Conservation (phyloP, 495 filamentous ascomycete species). For the Aspergillus sparsus region DNA sequence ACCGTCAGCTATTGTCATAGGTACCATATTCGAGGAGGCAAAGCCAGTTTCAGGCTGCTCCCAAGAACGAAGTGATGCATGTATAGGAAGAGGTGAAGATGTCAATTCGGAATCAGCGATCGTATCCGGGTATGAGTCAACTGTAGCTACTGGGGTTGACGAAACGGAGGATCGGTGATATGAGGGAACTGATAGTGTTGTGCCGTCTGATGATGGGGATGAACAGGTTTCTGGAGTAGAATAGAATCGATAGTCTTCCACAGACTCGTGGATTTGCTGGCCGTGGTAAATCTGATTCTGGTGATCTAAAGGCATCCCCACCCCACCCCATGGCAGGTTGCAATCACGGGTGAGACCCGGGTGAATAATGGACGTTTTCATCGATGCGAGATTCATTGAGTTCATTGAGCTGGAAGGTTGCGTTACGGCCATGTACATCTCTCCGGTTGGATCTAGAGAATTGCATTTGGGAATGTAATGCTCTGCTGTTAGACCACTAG, state of each 20-base stretch:
- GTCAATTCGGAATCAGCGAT: conserved; percentile 39
- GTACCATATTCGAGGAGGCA: conserved; percentile 34
- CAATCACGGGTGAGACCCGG: conserved; percentile 42
- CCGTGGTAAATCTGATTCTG: conserved; percentile 36
- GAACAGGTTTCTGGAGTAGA: conserved; percentile 48
- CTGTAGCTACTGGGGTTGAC: conserved; percentile 35
- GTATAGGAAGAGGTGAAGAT: conserved; percentile 41
- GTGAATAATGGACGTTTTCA: conserved; percentile 47
- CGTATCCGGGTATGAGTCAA: conserved; percentile 40
- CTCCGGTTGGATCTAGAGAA: conserved; percentile 28
- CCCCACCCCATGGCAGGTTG: conserved; percentile 42
- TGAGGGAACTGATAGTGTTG: conserved; percentile 39
- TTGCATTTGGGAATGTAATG: conserved; percentile 35
- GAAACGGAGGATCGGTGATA: conserved; percentile 42
- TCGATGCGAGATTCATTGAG: conserved; percentile 49
- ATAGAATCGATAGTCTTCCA: conserved; percentile 46
- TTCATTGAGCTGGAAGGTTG: conserved; percentile 44
- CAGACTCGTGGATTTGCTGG: conserved; percentile 39
- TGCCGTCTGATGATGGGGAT: conserved; percentile 44
- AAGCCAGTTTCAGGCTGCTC: conserved; percentile 32
- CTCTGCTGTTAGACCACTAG: conserved; percentile 26
- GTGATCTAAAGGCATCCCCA: conserved; percentile 42
- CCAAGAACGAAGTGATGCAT: conserved; percentile 40
- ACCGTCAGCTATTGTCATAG: conserved; percentile 39
- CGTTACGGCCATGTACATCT: conserved; percentile 31